Evolutionary conservation across 257 asterid species (phyloP), one percentile per base, ranked within the genome.

Genomic region (Petrea volubilis): DNA sequence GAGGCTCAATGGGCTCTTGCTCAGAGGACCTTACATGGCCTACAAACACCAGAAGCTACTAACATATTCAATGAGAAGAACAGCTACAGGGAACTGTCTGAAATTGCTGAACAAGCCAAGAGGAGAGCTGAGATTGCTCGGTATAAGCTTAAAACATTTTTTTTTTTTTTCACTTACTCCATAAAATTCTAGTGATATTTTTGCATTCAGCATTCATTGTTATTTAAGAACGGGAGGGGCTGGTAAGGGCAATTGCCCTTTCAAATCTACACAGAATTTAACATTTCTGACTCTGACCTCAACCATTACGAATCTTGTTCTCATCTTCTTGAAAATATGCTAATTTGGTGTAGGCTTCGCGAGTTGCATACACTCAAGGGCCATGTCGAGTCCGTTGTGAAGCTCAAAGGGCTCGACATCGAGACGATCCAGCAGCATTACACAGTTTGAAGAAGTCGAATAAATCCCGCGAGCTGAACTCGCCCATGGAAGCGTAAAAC

Each of bases 1-100:
- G 98, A 93, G 78, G 98, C 98, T 24, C 97, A 93, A 76, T 93
- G 98, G 98, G 98, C 97, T 51, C 87, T 76, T 75, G 97, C 97
- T 43, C 97, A 93, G 81, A 93, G 98, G 84, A 90, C 98, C 49
- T 43, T 93, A 52, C 98, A 93, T 21, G 98, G 98, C 43, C 95
- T 93, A 52, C 92, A 90, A 67, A 80, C 88, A 40, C 80, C 85
- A 4, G 91, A 82, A 70, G 10, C 84, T 12, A 7, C 78, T 7
- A 82, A 69, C 9, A 60, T 81, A 24, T 85, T 88, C 38, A 68
- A 60, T 3, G 97, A 94, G 8, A 91, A 85, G 91, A 90, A 49
- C 77, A 86, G 85, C 79, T 87, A 91, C 70, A 79, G 98, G 40
- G 98, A 94, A 59, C 90, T 94, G 21, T 84, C 96, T 14, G 98